These are phyloP conservation scores for Pseudozyma hubeiensis DNA, from an alignment of 1,284 basidiomycete species.

Conservation along the genomic window DNA sequence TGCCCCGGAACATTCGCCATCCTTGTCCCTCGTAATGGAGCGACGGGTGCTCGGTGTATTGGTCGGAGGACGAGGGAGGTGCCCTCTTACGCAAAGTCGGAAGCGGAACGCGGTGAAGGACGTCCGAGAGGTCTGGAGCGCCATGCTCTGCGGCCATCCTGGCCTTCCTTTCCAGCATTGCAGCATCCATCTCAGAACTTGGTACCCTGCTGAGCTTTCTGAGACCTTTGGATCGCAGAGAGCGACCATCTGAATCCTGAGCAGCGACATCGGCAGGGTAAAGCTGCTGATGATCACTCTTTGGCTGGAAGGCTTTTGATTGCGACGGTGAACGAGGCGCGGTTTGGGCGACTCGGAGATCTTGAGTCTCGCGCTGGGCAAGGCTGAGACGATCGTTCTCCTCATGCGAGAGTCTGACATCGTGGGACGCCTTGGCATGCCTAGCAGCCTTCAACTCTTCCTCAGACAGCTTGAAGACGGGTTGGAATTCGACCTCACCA, in stretches of 20 bases:
- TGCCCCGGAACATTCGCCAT: background rate
- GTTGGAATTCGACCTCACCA: slow-evolving; percentile 14
- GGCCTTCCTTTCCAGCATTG: background rate
- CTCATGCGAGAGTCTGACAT: too few relatives aligned
- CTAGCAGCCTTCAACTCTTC: background rate
- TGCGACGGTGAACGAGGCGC: too few relatives aligned
- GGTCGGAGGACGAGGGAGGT: background rate
- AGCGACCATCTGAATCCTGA: too few relatives aligned
- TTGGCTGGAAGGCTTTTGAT: too few relatives aligned
- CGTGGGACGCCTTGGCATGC: background rate
- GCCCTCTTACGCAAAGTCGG: slow-evolving; percentile 4
- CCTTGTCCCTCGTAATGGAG: background rate
- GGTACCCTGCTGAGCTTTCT: background rate
- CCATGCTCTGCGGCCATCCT: background rate
- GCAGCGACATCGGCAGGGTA: too few relatives aligned
- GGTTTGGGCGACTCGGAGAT: too few relatives aligned
- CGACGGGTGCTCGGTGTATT: background rate
- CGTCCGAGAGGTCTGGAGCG: background rate
- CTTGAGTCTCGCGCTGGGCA: too few relatives aligned
- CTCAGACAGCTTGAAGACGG: background rate
- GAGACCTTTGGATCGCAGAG: background rate
- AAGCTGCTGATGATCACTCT: too few relatives aligned
- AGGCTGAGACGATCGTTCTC: too few relatives aligned
- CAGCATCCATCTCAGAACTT: background rate
- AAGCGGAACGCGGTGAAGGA: background rate